Evolutionary conservation across 2,329 filamentous ascomycete genomes (phyloP).

Genomic region (Alternaria infectoria): DNA sequence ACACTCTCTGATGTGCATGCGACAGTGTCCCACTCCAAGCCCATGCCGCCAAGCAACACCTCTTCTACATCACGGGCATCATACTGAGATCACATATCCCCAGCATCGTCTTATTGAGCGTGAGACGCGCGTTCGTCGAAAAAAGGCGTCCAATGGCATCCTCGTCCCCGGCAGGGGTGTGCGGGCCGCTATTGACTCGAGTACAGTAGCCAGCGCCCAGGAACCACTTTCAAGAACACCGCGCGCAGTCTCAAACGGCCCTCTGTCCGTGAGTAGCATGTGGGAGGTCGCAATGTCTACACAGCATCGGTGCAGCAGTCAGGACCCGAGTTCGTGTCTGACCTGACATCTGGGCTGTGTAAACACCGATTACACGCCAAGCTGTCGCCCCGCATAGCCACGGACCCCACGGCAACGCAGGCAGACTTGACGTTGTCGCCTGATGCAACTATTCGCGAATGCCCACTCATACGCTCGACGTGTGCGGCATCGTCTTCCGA

Average conservation of each 20-base stretch:
- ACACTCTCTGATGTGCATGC: neutral
- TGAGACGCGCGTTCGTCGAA: constrained; percentile 22
- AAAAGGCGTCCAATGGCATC: constrained; percentile 10
- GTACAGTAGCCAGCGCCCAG: constrained; percentile 1
- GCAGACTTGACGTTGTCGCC: constrained; percentile 1
- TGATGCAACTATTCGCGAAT: constrained; percentile 10
- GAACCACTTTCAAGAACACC: neutral
- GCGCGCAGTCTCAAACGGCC: neutral
- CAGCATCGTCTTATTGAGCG: neutral
- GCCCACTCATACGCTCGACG: neutral
- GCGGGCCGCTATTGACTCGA: constrained; percentile 14
- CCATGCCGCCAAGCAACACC: neutral
- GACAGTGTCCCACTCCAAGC: neutral
- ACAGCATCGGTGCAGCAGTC: neutral
- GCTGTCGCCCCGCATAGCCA: constrained; percentile 6
- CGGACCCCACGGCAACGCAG: constrained; percentile 2
- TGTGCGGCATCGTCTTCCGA: constrained; percentile 2
- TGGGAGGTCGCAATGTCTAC: neutral
- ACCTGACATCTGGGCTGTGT: neutral
- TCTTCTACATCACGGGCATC: neutral
- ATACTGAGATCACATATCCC: constrained; percentile 6
- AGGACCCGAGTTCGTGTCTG: neutral
- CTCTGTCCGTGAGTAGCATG: neutral
- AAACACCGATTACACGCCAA: neutral
- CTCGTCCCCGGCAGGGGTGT: constrained; percentile 5